Conservation (phyloP, 345 rosid genomes). For the Gossypioides kirkii region DNA sequence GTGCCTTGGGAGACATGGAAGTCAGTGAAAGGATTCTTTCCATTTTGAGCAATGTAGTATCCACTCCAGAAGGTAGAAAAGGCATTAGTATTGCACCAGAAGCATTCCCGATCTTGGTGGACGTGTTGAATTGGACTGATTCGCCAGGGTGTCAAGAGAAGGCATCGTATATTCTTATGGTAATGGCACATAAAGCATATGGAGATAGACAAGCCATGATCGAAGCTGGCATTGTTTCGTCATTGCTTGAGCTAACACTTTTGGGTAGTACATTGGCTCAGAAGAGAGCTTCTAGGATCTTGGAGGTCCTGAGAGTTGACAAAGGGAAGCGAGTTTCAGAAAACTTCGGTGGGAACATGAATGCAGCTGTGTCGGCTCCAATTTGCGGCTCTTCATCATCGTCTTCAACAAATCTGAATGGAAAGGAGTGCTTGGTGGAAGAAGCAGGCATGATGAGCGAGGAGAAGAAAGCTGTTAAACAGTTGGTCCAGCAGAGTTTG, state of each 20-base stretch:
- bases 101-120: constrained; percentile 70
- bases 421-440: constrained; percentile 43
- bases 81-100: constrained; percentile 51
- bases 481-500: constrained; percentile 84
- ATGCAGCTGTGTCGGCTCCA: constrained; percentile 76
- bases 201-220: constrained; percentile 88
- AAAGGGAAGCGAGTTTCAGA: constrained; percentile 87
- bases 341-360: constrained; percentile 44
- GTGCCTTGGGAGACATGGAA: constrained; percentile 80
- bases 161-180: constrained; percentile 75
- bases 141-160: constrained; percentile 94
- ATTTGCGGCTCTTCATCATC: constrained; percentile 70
- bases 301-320: constrained; percentile 70
- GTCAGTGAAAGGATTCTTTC: constrained; percentile 85
- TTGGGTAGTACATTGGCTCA: constrained; percentile 89
- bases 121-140: constrained; percentile 86
- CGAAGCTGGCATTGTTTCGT: constrained; percentile 76
- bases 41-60: constrained; percentile 67
- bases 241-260: constrained; percentile 83
- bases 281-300: constrained; percentile 90
- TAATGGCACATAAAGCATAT: constrained; percentile 88
- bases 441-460: constrained; percentile 79
- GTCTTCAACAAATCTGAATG: constrained; percentile 30
- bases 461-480: constrained; percentile 87
- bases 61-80: constrained; percentile 81